phyloP scores from a whole-genome alignment of 768 basidiomycete species.

The Mycena chlorophos region DNA sequence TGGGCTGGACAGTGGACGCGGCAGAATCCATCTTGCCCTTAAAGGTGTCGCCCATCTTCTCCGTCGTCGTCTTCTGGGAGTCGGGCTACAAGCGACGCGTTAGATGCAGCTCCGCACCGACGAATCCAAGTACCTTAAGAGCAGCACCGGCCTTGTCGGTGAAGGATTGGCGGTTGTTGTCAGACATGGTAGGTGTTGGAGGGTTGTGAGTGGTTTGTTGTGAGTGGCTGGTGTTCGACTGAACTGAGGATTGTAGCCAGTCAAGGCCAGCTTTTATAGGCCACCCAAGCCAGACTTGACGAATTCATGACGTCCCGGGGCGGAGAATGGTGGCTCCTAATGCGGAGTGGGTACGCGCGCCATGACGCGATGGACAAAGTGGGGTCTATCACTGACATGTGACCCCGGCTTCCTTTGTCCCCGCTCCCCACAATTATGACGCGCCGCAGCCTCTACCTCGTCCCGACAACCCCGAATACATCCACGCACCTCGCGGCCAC shows the following conservation, averaged over 20 bases:
- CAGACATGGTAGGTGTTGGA: slow-evolving; percentile 45
- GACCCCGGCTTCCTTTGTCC: no score
- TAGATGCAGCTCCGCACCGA: not conserved
- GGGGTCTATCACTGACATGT: no score
- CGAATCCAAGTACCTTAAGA: slow-evolving; percentile 42
- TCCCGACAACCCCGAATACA: not conserved
- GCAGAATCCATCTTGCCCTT: slow-evolving; percentile 50
- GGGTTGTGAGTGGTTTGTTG: not conserved
- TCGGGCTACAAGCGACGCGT: slow-evolving; percentile 45
- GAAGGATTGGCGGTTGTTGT: slow-evolving; percentile 56
- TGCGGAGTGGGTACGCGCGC: not conserved
- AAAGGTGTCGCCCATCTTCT: slow-evolving; percentile 49
- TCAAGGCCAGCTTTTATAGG: not conserved
- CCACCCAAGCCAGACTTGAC: not conserved
- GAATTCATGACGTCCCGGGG: not conserved
- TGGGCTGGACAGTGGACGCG: slow-evolving; percentile 51
- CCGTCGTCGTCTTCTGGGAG: slow-evolving; percentile 54
- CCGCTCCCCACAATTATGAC: no score
- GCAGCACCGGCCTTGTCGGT: slow-evolving; percentile 56
- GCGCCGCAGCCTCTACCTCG: slow-evolving; percentile 19
- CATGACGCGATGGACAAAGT: no score
- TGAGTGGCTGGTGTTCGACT: not conserved
- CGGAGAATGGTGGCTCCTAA: not conserved
- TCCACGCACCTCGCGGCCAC: not conserved
- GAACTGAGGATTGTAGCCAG: not conserved